A percentile compares a stretch with the other conserved stretches of the same genome.
These are phyloP conservation scores for Zancudomyces culisetae DNA, from an alignment of 371 early-diverging fungal species.

Conservation along the genomic window DNA sequence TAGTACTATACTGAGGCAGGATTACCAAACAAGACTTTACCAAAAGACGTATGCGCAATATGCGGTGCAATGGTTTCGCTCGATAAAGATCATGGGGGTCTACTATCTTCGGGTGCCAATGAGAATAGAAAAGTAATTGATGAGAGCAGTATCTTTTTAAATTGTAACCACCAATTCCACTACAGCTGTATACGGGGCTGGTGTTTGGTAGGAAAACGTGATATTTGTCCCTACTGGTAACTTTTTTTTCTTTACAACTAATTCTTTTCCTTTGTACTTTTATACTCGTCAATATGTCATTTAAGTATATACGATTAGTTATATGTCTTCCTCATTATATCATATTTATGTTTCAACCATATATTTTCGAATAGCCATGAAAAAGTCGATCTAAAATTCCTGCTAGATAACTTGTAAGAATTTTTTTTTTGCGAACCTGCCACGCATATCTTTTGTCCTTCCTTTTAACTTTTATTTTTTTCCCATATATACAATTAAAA, in stretches of 20 bases:
- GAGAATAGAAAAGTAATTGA: background rate
- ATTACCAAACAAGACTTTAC: conserved; percentile 16
- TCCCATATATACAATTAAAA: background rate
- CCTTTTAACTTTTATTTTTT: background rate
- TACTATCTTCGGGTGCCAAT: background rate
- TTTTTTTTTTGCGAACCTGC: conserved; percentile 14
- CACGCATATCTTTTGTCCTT: background rate
- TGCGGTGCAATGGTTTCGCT: conserved; percentile 13
- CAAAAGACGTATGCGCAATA: conserved; percentile 17
- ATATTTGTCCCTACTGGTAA: conserved; percentile 20
- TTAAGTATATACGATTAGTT: background rate
- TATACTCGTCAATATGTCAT: background rate
- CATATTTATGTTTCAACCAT: background rate
- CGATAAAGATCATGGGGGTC: background rate
- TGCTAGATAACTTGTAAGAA: no score
- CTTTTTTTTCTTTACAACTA: background rate
- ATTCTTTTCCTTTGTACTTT: background rate
- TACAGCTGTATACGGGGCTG: conserved; percentile 25
- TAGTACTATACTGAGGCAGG: conserved; percentile 9
- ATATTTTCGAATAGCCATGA: conserved; percentile 8
- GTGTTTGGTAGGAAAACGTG: conserved; percentile 23
- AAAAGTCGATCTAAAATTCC: conserved; percentile 19
- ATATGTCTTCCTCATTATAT: background rate
- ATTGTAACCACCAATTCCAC: conserved; percentile 20
- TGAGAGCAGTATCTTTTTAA: conserved; percentile 15